Evolutionary conservation across 192 early-diverging fungal species (phyloP).

Genomic region (Entomortierella beljakovae): DNA sequence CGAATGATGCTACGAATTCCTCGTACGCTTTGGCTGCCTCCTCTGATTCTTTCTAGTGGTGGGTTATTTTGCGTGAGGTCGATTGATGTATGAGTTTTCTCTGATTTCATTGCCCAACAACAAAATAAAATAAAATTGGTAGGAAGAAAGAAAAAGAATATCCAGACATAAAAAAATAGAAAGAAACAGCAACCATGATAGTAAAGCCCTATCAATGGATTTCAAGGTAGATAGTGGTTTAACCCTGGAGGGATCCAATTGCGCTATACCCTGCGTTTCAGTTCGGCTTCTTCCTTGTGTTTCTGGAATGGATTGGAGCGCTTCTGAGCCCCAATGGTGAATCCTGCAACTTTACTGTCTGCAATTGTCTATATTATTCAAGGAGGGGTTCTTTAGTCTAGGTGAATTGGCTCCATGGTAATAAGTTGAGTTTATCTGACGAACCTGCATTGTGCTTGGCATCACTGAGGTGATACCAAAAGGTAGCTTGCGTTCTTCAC

Average conservation of each 20-base stretch:
- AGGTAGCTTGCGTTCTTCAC: conserved; percentile 46
- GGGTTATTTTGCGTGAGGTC: conserved; percentile 3
- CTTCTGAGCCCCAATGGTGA: conserved; percentile 74
- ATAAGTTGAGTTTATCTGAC: neutral
- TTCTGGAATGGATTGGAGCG: conserved; percentile 78
- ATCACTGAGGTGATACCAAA: conserved; percentile 53
- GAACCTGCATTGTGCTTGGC: conserved; percentile 55
- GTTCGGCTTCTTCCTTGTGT: conserved; percentile 79
- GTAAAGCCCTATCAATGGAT: too few relatives aligned
- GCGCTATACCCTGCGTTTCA: conserved; percentile 73
- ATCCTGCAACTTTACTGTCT: conserved; percentile 73
- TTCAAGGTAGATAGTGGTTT: neutral
- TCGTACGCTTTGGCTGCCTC: conserved; percentile 82
- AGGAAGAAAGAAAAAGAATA: conserved; percentile 11
- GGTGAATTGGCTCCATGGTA: neutral
- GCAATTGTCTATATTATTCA: conserved; percentile 60
- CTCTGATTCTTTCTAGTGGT: conserved; percentile 74
- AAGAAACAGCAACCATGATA: neutral
- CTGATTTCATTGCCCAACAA: conserved; percentile 7
- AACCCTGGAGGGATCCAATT: conserved; percentile 1
- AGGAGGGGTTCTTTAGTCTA: neutral
- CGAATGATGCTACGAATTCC: conserved; percentile 87
- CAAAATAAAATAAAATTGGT: neutral
- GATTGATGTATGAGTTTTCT: conserved; percentile 39
- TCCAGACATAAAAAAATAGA: neutral